Evolutionary conservation across 139 green algal species (phyloP).

Genomic region (Chara braunii): DNA sequence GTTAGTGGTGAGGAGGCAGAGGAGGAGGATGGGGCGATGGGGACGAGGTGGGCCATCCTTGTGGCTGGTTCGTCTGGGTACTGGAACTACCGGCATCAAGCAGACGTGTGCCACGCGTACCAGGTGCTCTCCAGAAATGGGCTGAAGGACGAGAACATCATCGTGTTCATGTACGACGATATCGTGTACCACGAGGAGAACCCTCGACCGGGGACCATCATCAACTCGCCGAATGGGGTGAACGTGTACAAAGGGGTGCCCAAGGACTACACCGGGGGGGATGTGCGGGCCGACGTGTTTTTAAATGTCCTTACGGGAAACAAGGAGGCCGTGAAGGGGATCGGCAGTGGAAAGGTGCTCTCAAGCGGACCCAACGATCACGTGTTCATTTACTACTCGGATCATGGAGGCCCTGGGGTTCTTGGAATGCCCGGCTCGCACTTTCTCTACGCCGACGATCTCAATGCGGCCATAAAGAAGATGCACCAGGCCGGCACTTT

Average conservation of each 20-base stretch:
- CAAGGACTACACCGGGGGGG: constrained; percentile 73
- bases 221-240: constrained; percentile 74
- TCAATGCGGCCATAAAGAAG: constrained; percentile 55
- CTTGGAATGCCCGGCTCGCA: constrained; percentile 75
- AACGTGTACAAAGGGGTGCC: constrained; percentile 77
- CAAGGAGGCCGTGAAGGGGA: constrained; percentile 31
- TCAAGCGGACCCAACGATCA: constrained; percentile 59
- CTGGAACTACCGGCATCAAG: constrained; percentile 87
- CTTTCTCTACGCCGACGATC: constrained; percentile 83
- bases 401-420: constrained; percentile 70
- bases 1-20: not conserved
- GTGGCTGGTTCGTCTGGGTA: constrained; percentile 74
- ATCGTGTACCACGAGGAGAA: constrained; percentile 69
- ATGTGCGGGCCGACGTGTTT: constrained; percentile 76
- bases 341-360: constrained; percentile 50
- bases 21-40: no score
- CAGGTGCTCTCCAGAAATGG: constrained; percentile 49
- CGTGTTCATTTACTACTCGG: constrained; percentile 71
- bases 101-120: constrained; percentile 59
- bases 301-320: constrained; percentile 75
- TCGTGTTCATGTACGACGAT: constrained; percentile 84
- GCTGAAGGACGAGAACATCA: constrained; percentile 59
- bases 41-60: constrained; percentile 76
- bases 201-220: constrained; percentile 70
- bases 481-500: constrained; percentile 52